Base-by-base conservation (phyloP, 2,329 filamentous ascomycete genomes). In the Phaeosphaeriaceae sp. region DNA sequence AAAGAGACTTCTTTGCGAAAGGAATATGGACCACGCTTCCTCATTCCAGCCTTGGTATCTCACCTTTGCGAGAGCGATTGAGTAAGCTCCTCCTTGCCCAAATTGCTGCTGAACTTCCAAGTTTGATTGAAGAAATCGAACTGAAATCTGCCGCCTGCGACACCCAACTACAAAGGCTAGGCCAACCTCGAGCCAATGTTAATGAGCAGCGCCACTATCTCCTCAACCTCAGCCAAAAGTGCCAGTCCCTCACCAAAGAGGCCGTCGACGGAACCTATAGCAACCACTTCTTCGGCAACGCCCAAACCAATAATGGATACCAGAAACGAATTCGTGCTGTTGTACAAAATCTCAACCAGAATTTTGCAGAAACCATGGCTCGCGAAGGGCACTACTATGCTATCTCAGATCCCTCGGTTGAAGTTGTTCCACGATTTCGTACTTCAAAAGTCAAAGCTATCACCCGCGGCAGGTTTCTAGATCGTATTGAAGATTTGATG, bases 121-220 rank as follows among this genome's bases (percentile, higher is more conserved):
- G 48, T 16, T 41, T 47, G 6, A 29, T 50, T 3, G 21, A 38
- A 1, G 42, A 50, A 3, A 47, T 50, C 17, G 28, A 50, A 37
- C n/a, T 26, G 6, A 42, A 42, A 8, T 44, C 35, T 54, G 36
- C 41, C 34, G 13, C 15, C 6, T 43, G 34, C 34, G 34, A 13
- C 17, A 23, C 15, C 13, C 16, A 32, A 26, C 40, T 87, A 2
- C 50, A 72, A 2, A 68, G 68, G 6, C 73, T 87, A 0, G 84
- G 85, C 0, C 61, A 71, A 2, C 67, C 77, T 2, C 73, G 83
- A 6, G 65, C 59, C 1, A 81, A 74, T 0, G 17, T 73, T 0
- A 51, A 71, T 0, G 76, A 84, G 46, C 81, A 86, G 47, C 74
- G 72, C 0, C 57, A 64, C 0, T 80, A 79, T 35, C 66, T 86